phyloP scores from a whole-genome alignment of 352 stramenopile genomes.

The Phytopythium oedochilum region DNA sequence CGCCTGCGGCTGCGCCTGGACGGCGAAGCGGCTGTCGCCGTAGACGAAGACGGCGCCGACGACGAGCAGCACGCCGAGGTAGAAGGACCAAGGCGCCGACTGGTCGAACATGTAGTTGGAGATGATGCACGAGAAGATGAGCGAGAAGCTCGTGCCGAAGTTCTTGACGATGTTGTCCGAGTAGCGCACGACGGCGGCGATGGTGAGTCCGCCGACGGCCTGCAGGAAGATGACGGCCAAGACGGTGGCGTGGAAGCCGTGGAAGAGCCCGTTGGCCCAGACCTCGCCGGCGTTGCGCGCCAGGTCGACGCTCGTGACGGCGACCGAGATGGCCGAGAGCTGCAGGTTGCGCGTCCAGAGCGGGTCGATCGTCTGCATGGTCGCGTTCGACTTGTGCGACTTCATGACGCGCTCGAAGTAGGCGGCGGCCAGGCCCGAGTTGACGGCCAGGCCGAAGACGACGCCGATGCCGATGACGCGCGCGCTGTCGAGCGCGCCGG shows the following conservation, averaged over 20 bases:
- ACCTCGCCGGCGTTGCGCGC: conserved; percentile 57
- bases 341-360: conserved; percentile 87
- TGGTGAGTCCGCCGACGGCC: conserved; percentile 77
- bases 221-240: conserved; percentile 81
- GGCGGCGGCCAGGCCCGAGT: conserved; percentile 81
- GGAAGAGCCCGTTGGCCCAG: conserved; percentile 69
- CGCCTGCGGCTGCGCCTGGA: conserved; percentile 23
- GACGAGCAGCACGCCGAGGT: conserved; percentile 71
- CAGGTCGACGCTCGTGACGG: conserved; percentile 65
- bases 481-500: conserved; percentile 29
- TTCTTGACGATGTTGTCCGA: conserved; percentile 91
- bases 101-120: conserved; percentile 88
- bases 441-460: conserved; percentile 73
- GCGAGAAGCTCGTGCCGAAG: conserved; percentile 85
- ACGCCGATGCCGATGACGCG: conserved; percentile 77
- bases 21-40: conserved; percentile 71
- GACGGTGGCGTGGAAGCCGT: conserved; percentile 72
- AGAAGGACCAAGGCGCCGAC: conserved; percentile 65
- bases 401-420: conserved; percentile 90
- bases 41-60: conserved; percentile 85
- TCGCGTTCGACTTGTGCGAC: conserved; percentile 68
- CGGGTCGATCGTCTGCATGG: conserved; percentile 73
- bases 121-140: conserved; percentile 87
- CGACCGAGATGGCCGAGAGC: conserved; percentile 78
- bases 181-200: conserved; percentile 83